These are phyloP conservation scores for Medicago truncatula DNA, from an alignment of 306 rosid species.

Conservation along the genomic window MtrunA17r5.0-ANR NC_053048.1:49448001-49448500, in stretches of 20 bases:
- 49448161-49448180: slow-evolving; percentile 56
- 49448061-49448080: slow-evolving; percentile 27
- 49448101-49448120: slow-evolving; percentile 53
- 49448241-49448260: slow-evolving; percentile 42
- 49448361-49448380: too few relatives aligned
- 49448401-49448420: too few relatives aligned
- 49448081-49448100: neutral
- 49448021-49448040: slow-evolving; percentile 4
- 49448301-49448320: slow-evolving; percentile 9
- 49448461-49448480: too few relatives aligned
- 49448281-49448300: neutral
- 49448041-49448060: slow-evolving; percentile 9
- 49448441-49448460: too few relatives aligned
- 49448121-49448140: slow-evolving; percentile 1
- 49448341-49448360: neutral
- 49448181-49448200: slow-evolving; percentile 38
- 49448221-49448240: slow-evolving; percentile 44
- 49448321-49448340: neutral
- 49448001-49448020: slow-evolving; percentile 18
- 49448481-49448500: too few relatives aligned
- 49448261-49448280: neutral
- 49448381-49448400: too few relatives aligned
- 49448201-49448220: slow-evolving; percentile 39
- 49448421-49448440: too few relatives aligned
- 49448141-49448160: slow-evolving; percentile 41